phyloP scores from a whole-genome alignment of 257 asterid species.

The Gentiana macrophylla region DNA sequence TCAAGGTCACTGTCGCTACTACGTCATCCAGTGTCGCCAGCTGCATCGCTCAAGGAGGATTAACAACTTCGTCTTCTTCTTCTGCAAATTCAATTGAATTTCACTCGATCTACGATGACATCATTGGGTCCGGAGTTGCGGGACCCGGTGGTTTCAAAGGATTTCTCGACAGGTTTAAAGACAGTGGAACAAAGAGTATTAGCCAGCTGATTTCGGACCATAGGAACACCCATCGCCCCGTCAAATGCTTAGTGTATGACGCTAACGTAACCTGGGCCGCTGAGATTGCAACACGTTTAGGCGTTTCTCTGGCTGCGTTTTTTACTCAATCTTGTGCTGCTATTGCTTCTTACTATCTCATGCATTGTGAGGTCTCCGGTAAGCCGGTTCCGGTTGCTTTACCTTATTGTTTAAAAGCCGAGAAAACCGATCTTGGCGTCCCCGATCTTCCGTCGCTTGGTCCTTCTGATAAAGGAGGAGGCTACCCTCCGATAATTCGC shows the following conservation, averaged over 20 bases:
- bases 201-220: constrained; percentile 18
- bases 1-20: constrained; percentile 38
- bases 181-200: constrained; percentile 29
- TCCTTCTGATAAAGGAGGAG: constrained; percentile 26
- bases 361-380: constrained; percentile 37
- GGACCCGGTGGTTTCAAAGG: constrained; percentile 48
- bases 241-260: constrained; percentile 46
- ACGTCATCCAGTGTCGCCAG: constrained; percentile 26
- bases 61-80: too few relatives aligned
- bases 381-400: constrained; percentile 3
- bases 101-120: constrained; percentile 36
- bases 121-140: constrained; percentile 27
- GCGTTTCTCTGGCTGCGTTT: constrained; percentile 33
- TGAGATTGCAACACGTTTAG: constrained; percentile 21
- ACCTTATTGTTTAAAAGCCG: constrained; percentile 19
- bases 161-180: constrained; percentile 48
- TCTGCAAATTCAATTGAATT: constrained; percentile 11
- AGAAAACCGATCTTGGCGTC: constrained; percentile 28
- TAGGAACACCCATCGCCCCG: constrained; percentile 24
- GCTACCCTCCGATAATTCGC: constrained; percentile 31
- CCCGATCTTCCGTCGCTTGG: constrained; percentile 48
- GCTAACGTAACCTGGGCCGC: constrained; percentile 47
- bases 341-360: constrained; percentile 34
- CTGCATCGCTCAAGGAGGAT: constrained; percentile 13
- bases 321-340: constrained; percentile 59